Evolutionary conservation across 2,329 filamentous ascomycete species (phyloP), one percentile per base, ranked within the genome.

Genomic region (Talaromyces sp.): DNA sequence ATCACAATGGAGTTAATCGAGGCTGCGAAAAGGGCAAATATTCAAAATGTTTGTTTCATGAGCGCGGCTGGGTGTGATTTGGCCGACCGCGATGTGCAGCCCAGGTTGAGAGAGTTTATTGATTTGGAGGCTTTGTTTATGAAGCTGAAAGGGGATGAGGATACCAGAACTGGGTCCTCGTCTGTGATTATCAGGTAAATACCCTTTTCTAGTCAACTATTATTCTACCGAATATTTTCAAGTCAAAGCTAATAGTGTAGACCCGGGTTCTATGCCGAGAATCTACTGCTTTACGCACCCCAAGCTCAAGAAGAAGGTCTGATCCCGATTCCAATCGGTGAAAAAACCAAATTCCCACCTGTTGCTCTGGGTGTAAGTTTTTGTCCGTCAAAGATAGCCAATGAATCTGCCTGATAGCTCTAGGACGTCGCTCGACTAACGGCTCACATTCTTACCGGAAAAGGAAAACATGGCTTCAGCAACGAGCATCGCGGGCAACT

Each of bases 251-350:
- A 6, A 38, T 38, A 8, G 17, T 58, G 50, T 52, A 80, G 79
- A 4, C 78, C 79, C 17, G 80, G 80, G 3, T 82, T 82, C 64
- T 82, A 82, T 62, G 78, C 79, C 3, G 80, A 82, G 68, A 83
- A 82, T 58, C 68, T 82, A n/a, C 72, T 83, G 2, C 65, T 78
- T 1, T 82, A 82, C 63, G 71, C 77, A 2, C 74, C 74, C 1
- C 78, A 82, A 63, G 78, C 77, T 9, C 71, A 80, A 59, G 69
- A 75, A 26, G 77, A 81, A 41, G 78, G 77, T 0, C 62, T 74
- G 1, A 67, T 83, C 14, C 80, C 80, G 0, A 64, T 82, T 10
- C 81, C 80, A 0, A 77, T 82, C 62, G 80, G 80, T 8, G 64
- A 74, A 41, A 70, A 74, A 11, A 78, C 83, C 70, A 80, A 80